Evolutionary conservation across 805 yeast species (phyloP).

Genomic region (Metschnikowia aberdeeniae): DNA sequence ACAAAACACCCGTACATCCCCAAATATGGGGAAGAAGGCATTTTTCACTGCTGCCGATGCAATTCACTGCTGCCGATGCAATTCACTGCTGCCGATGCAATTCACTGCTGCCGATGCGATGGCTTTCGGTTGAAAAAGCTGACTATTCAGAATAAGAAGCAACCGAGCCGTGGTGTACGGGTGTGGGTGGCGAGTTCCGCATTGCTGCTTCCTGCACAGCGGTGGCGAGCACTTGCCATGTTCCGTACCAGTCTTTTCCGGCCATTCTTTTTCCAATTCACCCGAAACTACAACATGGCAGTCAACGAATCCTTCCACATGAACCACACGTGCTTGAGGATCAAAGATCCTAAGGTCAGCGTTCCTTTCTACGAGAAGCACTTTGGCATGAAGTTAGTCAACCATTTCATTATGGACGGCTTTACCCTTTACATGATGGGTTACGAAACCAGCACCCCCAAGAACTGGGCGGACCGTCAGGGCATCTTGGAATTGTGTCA

Average conservation of each 20-base stretch:
- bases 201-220: too few relatives aligned
- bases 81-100: too few relatives aligned
- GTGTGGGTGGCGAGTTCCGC: too few relatives aligned
- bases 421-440: constrained; percentile 71
- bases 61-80: too few relatives aligned
- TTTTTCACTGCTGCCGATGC: too few relatives aligned
- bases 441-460: constrained; percentile 42
- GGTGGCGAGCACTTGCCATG: too few relatives aligned
- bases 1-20: not conserved
- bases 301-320: constrained; percentile 36
- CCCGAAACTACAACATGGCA: constrained; percentile 21
- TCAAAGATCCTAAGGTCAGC: constrained; percentile 74
- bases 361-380: constrained; percentile 67
- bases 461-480: constrained; percentile 42
- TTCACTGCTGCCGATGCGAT: too few relatives aligned
- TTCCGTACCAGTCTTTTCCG: too few relatives aligned
- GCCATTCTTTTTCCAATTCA: not conserved
- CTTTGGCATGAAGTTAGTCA: constrained; percentile 68
- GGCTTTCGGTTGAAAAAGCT: too few relatives aligned
- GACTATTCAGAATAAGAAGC: too few relatives aligned
- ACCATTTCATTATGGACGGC: constrained; percentile 46
- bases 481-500: constrained; percentile 87
- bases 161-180: too few relatives aligned
- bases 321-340: constrained; percentile 76
- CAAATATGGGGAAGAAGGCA: too few relatives aligned